Evolutionary conservation across 257 asterid genomes (phyloP).

Genomic region (Knoxia roxburghii): DNA sequence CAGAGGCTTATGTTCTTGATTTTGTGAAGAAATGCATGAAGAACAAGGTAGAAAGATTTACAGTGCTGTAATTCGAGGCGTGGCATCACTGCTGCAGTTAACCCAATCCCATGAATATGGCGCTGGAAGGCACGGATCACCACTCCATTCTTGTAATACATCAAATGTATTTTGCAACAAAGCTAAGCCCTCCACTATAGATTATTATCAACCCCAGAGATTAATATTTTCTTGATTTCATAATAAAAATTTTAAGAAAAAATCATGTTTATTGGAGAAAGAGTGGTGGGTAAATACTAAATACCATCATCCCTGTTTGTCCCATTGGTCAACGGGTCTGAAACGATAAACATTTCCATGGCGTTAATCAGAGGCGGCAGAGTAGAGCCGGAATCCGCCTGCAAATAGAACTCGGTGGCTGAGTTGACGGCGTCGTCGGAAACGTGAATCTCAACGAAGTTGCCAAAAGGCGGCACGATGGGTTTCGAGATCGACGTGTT

Average conservation of each 20-base stretch:
- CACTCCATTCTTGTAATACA: constrained; percentile 41
- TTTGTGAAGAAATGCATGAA: neutral
- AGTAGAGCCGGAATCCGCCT: constrained; percentile 34
- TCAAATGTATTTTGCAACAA: constrained; percentile 31
- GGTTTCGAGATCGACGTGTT: constrained; percentile 14
- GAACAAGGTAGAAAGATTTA: constrained; percentile 15
- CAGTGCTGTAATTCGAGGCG: constrained; percentile 72
- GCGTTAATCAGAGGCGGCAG: constrained; percentile 67
- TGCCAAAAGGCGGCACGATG: constrained; percentile 35
- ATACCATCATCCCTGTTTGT: constrained; percentile 43
- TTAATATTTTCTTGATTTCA: too few species aligned
- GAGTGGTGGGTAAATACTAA: neutral
- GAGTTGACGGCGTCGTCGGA: constrained; percentile 23
- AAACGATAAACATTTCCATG: constrained; percentile 39
- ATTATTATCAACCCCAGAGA: neutral
- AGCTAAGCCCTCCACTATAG: constrained; percentile 38
- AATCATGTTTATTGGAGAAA: too few species aligned
- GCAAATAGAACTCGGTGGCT: constrained; percentile 29
- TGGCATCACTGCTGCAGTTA: constrained; percentile 36
- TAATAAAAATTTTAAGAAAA: too few species aligned
- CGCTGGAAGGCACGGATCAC: constrained; percentile 75
- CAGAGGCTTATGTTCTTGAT: too few species aligned
- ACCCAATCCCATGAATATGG: constrained; percentile 65
- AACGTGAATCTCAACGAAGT: constrained; percentile 1
- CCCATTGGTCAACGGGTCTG: constrained; percentile 27